Percentiles rank a stretch among this genome's conserved stretches.
These are phyloP conservation scores for Pythium folliculosum DNA, from an alignment of 352 stramenopile genomes.

Conservation along the genomic window DNA sequence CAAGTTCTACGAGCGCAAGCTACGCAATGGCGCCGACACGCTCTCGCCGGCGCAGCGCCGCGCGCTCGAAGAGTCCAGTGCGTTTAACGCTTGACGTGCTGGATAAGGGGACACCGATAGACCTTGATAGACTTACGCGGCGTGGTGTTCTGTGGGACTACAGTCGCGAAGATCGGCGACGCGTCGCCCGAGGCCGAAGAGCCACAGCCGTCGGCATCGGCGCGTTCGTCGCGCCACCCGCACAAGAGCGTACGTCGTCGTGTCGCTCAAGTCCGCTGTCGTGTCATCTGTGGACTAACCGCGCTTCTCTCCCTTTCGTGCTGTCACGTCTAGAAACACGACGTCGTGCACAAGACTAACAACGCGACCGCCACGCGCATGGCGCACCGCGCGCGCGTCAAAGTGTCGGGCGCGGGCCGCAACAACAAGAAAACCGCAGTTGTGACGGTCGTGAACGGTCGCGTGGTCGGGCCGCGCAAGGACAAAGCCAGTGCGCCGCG, in stretches of 20 bases:
- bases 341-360: slow-evolving; percentile 36
- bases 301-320: background rate
- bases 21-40: slow-evolving; percentile 39
- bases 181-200: background rate
- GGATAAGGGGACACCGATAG: too few relatives aligned
- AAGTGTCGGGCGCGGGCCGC: slow-evolving; percentile 30
- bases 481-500: slow-evolving; percentile 32
- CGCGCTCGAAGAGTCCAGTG: slow-evolving; percentile 49
- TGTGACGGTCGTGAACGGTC: slow-evolving; percentile 46
- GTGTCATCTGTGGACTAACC: background rate
- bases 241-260: slow-evolving; percentile 24
- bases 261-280: too few relatives aligned
- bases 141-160: background rate
- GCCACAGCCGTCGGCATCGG: background rate
- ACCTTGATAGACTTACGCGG: too few relatives aligned
- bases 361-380: slow-evolving; percentile 54
- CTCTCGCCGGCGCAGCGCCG: slow-evolving; percentile 52
- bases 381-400: slow-evolving; percentile 47
- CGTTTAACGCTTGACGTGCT: slow-evolving; percentile 19
- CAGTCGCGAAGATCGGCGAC: slow-evolving; percentile 28
- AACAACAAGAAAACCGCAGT: slow-evolving; percentile 39
- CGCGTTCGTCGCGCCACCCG: slow-evolving; percentile 12
- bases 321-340: slow-evolving; percentile 20
- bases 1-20: slow-evolving; percentile 85
- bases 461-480: slow-evolving; percentile 48